Evolutionary conservation across 1,139 yeast species (phyloP).

Genomic region (Chernovozyma aurita): DNA sequence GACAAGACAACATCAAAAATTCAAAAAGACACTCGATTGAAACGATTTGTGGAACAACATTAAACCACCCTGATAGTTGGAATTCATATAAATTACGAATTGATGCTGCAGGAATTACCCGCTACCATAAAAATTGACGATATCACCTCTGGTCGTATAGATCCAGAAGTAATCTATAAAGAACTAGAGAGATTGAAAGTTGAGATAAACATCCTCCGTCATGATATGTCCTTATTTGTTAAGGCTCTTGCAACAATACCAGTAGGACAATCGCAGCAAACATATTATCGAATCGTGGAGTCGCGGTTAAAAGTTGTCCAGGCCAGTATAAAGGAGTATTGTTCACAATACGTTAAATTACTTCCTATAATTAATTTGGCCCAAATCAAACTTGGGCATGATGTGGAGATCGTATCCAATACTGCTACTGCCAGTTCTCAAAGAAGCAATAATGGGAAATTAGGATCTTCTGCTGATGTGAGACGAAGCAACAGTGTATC

Average conservation of each 20-base stretch:
- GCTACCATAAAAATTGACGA: constrained; percentile 43
- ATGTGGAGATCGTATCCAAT: constrained; percentile 27
- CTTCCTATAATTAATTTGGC: constrained; percentile 48
- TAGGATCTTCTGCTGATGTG: neutral
- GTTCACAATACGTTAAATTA: constrained; percentile 39
- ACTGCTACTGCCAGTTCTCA: neutral
- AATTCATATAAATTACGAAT: no score
- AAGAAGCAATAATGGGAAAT: neutral
- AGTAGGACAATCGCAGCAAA: constrained; percentile 32
- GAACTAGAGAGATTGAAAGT: constrained; percentile 41
- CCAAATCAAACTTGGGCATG: constrained; percentile 46
- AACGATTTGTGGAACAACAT: no score
- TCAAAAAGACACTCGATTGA: no score
- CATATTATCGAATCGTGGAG: constrained; percentile 28
- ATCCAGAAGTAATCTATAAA: constrained; percentile 31
- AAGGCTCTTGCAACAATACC: constrained; percentile 38
- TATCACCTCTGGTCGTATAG: constrained; percentile 40
- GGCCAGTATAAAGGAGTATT: constrained; percentile 37
- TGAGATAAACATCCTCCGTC: constrained; percentile 41
- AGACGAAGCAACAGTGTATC: neutral
- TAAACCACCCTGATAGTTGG: no score
- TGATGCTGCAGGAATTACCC: constrained; percentile 20
- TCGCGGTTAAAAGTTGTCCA: constrained; percentile 33
- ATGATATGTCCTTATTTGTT: constrained; percentile 40
- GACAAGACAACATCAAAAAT: no score